Conservation (phyloP, 1,284 basidiomycete species). For the Lentinula novae-zelandiae region DNA sequence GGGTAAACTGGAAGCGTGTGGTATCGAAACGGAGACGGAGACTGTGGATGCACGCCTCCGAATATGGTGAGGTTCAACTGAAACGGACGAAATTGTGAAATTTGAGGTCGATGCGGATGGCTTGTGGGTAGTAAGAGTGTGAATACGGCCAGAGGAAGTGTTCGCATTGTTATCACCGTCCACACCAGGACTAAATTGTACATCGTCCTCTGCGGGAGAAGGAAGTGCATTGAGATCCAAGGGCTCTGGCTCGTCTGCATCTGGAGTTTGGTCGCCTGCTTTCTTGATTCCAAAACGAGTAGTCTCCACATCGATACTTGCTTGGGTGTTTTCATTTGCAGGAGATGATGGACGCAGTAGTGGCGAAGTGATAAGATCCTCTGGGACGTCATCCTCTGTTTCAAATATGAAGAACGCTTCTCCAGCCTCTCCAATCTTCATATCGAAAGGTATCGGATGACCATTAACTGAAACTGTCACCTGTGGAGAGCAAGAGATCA, state of each 20-base stretch:
- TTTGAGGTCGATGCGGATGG: slow-evolving; percentile 24
- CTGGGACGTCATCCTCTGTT: slow-evolving; percentile 92
- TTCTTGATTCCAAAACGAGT: slow-evolving; percentile 38
- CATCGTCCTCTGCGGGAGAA: slow-evolving; percentile 14
- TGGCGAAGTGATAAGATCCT: slow-evolving; percentile 92
- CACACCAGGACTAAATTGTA: background rate
- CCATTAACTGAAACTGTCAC: slow-evolving; percentile 85
- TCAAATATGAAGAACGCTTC: slow-evolving; percentile 99
- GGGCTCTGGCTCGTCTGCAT: slow-evolving; percentile 54
- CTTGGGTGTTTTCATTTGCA: slow-evolving; percentile 23
- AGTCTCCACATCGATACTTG: slow-evolving; percentile 10
- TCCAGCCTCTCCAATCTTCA: slow-evolving; percentile 99
- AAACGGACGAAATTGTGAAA: slow-evolving; percentile 7
- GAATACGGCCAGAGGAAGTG: background rate
- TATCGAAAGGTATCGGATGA: slow-evolving; percentile 82
- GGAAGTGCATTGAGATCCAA: slow-evolving; percentile 55
- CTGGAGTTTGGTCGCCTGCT: slow-evolving; percentile 21
- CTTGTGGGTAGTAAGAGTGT: slow-evolving; percentile 15
- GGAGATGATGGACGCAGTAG: slow-evolving; percentile 66
- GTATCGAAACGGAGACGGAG: slow-evolving; percentile 14
- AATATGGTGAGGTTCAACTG: background rate
- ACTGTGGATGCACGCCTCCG: slow-evolving; percentile 16
- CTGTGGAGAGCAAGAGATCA: slow-evolving; percentile 29
- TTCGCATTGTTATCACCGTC: background rate
- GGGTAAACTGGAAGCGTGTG: slow-evolving; percentile 19